Evolutionary conservation across 179 eudicot genomes (phyloP).

Genomic region (Silene noctiflora): DNA sequence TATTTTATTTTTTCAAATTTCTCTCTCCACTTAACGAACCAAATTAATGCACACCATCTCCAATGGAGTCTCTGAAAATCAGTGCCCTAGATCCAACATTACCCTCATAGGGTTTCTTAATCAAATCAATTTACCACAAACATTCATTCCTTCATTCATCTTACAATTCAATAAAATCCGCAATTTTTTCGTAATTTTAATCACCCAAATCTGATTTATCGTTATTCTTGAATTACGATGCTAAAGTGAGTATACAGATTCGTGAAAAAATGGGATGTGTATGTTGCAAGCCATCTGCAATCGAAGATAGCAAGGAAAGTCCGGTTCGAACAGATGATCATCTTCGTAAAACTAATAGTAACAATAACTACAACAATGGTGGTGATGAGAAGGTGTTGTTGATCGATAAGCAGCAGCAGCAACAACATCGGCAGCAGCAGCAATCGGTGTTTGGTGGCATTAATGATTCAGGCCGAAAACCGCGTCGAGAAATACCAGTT

Average conservation of each 20-base stretch:
- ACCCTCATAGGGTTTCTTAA: background rate
- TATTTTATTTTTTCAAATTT: background rate
- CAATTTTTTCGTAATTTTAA: background rate
- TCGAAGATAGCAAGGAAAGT: conserved; percentile 75
- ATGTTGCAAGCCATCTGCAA: conserved; percentile 83
- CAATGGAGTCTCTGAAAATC: background rate
- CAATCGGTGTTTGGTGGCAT: conserved; percentile 32
- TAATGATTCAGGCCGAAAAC: conserved; percentile 52
- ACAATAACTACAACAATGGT: background rate
- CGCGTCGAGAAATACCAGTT: conserved; percentile 28
- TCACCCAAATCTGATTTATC: background rate
- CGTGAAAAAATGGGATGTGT: conserved; percentile 54
- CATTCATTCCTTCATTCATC: background rate
- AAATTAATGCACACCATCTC: conserved; percentile 2
- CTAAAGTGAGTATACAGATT: background rate
- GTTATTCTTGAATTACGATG: background rate
- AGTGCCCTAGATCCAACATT: conserved; percentile 14
- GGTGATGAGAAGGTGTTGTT: conserved; percentile 53
- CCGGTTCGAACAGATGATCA: conserved; percentile 22
- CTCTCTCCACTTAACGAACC: background rate
- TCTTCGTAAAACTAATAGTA: background rate
- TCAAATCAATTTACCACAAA: background rate
- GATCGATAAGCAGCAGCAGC: conserved; percentile 58
- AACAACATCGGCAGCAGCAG: background rate
- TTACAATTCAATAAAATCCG: background rate